Percentiles rank a stretch among this genome's conserved stretches.
Conservation (phyloP, 495 filamentous ascomycete species). For the Gamarada debralockiae region DNA sequence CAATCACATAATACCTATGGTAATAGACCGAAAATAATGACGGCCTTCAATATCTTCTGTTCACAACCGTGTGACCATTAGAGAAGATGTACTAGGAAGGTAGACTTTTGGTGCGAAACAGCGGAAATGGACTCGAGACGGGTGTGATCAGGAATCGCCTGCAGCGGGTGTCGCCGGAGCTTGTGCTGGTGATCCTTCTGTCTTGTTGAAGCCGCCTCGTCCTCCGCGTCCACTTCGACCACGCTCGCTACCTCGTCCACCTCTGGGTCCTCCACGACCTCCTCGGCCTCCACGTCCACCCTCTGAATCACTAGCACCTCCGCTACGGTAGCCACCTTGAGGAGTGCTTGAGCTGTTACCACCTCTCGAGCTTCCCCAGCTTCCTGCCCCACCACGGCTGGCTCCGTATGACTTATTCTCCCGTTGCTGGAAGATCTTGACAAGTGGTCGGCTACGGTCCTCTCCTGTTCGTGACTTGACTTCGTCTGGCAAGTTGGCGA, state of each 20-base stretch:
- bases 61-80: slow-evolving; percentile 28
- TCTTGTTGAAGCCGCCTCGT: slow-evolving; percentile 52
- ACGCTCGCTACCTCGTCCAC: slow-evolving; percentile 47
- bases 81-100: slow-evolving; percentile 26
- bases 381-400: slow-evolving; percentile 58
- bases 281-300: slow-evolving; percentile 55
- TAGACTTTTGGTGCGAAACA: slow-evolving; percentile 27
- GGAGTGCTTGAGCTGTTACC: slow-evolving; percentile 45
- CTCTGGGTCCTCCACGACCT: slow-evolving; percentile 60
- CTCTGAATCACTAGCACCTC: slow-evolving; percentile 75
- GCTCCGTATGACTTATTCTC: slow-evolving; percentile 43
- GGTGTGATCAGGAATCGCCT: slow-evolving; percentile 41
- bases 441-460: slow-evolving; percentile 67
- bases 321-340: slow-evolving; percentile 70
- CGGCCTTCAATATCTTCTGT: slow-evolving; percentile 17
- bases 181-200: slow-evolving; percentile 47
- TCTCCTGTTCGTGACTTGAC: slow-evolving; percentile 61
- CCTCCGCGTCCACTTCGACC: slow-evolving; percentile 57
- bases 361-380: slow-evolving; percentile 68
- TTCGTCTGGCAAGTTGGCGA: slow-evolving; percentile 67
- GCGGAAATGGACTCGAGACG: slow-evolving; percentile 9
- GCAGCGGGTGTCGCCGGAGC: slow-evolving; percentile 43
- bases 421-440: slow-evolving; percentile 75
- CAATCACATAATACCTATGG: slow-evolving; percentile 25
- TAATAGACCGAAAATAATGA: slow-evolving; percentile 18